A percentile compares a stretch with the other conserved stretches of the same genome.
phyloP scores from a whole-genome alignment of 805 yeast species.

The Starmerella bacillaris region DNA sequence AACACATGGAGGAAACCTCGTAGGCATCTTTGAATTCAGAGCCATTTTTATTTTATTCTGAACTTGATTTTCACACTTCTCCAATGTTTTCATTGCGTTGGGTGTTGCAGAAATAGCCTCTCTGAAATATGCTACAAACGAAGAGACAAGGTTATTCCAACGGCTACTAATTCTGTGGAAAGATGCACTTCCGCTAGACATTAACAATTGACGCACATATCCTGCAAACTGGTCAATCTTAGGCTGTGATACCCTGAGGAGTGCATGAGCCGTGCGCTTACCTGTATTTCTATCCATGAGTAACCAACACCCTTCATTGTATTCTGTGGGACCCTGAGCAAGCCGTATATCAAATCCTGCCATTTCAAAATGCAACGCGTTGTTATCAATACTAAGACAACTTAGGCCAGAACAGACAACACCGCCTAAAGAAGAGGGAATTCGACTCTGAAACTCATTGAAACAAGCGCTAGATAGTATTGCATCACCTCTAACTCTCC shows the following conservation, averaged over 20 bases:
- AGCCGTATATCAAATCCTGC: slow-evolving; percentile 90
- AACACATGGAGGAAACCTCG: slow-evolving; percentile 96
- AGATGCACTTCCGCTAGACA: slow-evolving; percentile 92
- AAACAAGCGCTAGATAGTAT: background rate
- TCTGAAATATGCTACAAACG: slow-evolving; percentile 75
- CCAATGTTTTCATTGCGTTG: slow-evolving; percentile 57
- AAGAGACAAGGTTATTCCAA: slow-evolving; percentile 84
- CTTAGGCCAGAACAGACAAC: slow-evolving; percentile 74
- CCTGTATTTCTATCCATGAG: slow-evolving; percentile 49
- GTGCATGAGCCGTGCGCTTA: slow-evolving; percentile 80
- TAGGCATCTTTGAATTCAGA: slow-evolving; percentile 93
- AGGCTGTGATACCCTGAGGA: slow-evolving; percentile 59
- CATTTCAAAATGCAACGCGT: slow-evolving; percentile 74
- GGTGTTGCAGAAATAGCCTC: slow-evolving; percentile 85
- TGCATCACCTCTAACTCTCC: background rate
- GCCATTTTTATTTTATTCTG: slow-evolving; percentile 93
- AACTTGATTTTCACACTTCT: slow-evolving; percentile 78
- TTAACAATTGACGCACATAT: slow-evolving; percentile 69
- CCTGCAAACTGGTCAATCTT: slow-evolving; percentile 68
- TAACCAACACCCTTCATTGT: slow-evolving; percentile 81
- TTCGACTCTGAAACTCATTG: slow-evolving; percentile 69
- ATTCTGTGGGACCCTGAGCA: slow-evolving; percentile 22
- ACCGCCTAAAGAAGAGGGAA: slow-evolving; percentile 58
- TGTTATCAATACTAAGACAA: slow-evolving; percentile 78
- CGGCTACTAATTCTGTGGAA: slow-evolving; percentile 85